Base-by-base conservation (phyloP, 2,329 filamentous ascomycete species). In the Pyrenophora tritici-repentis region DNA sequence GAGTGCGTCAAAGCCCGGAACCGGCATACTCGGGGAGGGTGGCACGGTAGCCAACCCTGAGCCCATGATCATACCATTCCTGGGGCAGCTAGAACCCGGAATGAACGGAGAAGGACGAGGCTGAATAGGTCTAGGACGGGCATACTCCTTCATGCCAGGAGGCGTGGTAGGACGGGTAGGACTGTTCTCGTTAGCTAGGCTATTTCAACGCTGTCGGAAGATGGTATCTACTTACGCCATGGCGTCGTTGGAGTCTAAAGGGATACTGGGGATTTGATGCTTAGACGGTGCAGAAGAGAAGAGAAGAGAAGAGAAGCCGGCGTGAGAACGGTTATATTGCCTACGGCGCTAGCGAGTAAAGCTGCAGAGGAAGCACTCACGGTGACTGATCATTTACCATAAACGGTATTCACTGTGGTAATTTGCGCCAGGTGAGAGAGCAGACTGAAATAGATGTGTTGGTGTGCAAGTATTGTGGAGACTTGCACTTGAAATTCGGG, bases 171-270 rank as follows among this genome's bases (percentile, higher is more conserved):
- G 32, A 33, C 54, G 45, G 12, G 24, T 47, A 8, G 46, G 45
- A 18, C 46, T 57, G 17, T 12, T 17, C 12, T 12, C 20, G 26
- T 59, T 35, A 59, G 47, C 35, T 20, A 29, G 20, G 26, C 20
- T 40, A 32, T 24, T 44, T 9, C 32, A n/a, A 42, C 29, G 13
- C 5, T 18, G 8, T 6, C 6, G 32, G 20, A 4, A 29, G 34
- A 10, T 17, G 18, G 6, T 12, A 8, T 35, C 13, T 33, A 52
- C 55, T 48, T 43, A 56, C 53, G 42, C 46, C 53, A 56, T 58
- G 17, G 16, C 40, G 20, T 44, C 26, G 13, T 6, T 16, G 16
- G 22, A 14, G 12, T 22, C 10, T 34, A 32, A 20, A 16, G 24
- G 20, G 13, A 41, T 42, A 31, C 13, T 29, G 18, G 40, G 35